Conservation (phyloP, 23 red algal genomes). For the Chondrus crispus region DNA sequence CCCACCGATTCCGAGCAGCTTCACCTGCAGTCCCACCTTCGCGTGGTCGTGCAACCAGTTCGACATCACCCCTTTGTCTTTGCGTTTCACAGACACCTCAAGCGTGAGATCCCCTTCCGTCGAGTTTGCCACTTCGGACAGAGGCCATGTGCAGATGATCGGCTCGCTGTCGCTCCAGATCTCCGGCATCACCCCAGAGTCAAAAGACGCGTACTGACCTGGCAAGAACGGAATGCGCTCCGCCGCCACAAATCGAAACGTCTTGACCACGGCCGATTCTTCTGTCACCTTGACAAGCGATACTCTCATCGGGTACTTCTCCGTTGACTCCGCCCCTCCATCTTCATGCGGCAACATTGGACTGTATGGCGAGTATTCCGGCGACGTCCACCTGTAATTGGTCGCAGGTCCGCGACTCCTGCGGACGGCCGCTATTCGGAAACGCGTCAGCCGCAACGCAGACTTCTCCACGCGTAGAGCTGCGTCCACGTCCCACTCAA, state of each 20-base stretch:
- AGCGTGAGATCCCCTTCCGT: slow-evolving; percentile 56
- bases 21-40: slow-evolving; percentile 11
- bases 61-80: slow-evolving; percentile 33
- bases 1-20: slow-evolving; percentile 55
- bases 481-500: slow-evolving; percentile 31
- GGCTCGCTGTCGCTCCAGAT: background rate
- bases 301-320: slow-evolving; percentile 21
- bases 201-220: slow-evolving; percentile 75
- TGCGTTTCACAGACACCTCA: slow-evolving; percentile 71
- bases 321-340: background rate
- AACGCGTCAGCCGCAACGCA: slow-evolving; percentile 3
- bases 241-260: slow-evolving; percentile 67
- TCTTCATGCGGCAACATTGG: background rate
- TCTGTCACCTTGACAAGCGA: slow-evolving; percentile 35
- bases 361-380: slow-evolving; percentile 57
- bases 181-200: slow-evolving; percentile 9
- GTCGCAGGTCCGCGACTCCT: slow-evolving; percentile 29
- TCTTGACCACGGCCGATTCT: slow-evolving; percentile 31
- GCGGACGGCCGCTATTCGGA: slow-evolving; percentile 20
- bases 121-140: slow-evolving; percentile 64
- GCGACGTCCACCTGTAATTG: slow-evolving; percentile 49
- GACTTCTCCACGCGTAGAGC: background rate
- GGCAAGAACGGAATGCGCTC: slow-evolving; percentile 55
- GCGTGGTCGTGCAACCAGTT: slow-evolving; percentile 63
- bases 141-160: slow-evolving; percentile 60